Conservation (phyloP, 2,329 filamentous ascomycete genomes). For the Colletotrichum caudatum region DNA sequence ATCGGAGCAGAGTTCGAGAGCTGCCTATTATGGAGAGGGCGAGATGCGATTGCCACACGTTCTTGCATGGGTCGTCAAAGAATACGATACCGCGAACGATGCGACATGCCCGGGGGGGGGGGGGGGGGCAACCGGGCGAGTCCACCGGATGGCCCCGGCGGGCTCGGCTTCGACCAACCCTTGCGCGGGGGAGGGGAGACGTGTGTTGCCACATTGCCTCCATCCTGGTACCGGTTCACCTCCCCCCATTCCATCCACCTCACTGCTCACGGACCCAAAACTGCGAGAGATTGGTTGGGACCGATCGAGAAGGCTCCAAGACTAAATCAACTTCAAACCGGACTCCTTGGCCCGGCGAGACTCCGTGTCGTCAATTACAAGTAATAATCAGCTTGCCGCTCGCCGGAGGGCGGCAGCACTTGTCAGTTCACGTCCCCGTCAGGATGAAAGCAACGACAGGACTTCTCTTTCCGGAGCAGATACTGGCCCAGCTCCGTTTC, state of each 20-base stretch:
- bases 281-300: neutral
- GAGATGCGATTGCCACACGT: conserved; percentile 10
- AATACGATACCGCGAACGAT: neutral
- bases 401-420: neutral
- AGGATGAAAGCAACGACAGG: neutral
- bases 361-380: neutral
- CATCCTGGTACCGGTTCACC: too few species aligned
- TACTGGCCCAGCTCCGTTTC: neutral
- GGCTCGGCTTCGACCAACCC: conserved; percentile 7
- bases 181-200: neutral
- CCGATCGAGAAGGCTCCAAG: neutral
- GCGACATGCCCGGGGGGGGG: neutral
- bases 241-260: neutral
- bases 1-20: conserved; percentile 1
- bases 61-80: neutral
- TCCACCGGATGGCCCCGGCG: conserved; percentile 16
- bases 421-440: neutral
- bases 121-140: conserved; percentile 17
- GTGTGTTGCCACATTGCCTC: neutral
- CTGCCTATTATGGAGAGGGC: conserved; percentile 31
- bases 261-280: neutral
- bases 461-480: neutral
- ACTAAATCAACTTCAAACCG: conserved; percentile 3
- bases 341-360: neutral
- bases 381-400: neutral